phyloP scores from a whole-genome alignment of 345 rosid genomes.

The Citrus mangshanensis region DNA sequence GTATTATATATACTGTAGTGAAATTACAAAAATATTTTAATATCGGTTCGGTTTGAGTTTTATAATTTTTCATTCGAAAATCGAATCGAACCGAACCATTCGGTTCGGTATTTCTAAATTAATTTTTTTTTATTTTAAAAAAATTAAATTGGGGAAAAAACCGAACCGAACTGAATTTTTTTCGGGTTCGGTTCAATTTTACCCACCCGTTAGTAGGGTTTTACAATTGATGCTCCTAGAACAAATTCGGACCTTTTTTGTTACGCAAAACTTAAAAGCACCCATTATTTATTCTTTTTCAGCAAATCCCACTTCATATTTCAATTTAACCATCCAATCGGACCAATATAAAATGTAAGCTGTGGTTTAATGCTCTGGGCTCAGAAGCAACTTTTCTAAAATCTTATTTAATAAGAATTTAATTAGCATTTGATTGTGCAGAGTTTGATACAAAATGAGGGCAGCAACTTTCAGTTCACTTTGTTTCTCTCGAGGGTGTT shows the following conservation, averaged over 20 bases:
- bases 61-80: too few relatives aligned
- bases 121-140: too few relatives aligned
- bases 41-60: too few relatives aligned
- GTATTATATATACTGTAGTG: too few relatives aligned
- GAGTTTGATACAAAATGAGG: constrained; percentile 28
- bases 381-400: too few relatives aligned
- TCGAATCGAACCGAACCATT: too few relatives aligned
- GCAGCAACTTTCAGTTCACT: constrained; percentile 31
- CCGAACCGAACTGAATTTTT: too few relatives aligned
- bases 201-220: not conserved
- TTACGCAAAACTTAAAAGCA: not conserved
- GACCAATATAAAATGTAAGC: not conserved
- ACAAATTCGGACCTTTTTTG: not conserved
- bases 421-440: not conserved
- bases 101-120: too few relatives aligned
- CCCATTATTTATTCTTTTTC: too few relatives aligned
- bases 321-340: not conserved
- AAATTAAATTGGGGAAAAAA: too few relatives aligned
- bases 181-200: too few relatives aligned
- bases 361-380: not conserved
- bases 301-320: not conserved
- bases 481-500: constrained; percentile 29
- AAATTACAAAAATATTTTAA: too few relatives aligned
- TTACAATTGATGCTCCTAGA: not conserved
- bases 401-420: not conserved